Evolutionary conservation across 805 yeast species (phyloP).

Genomic region (Nakazawaea ishiwadae): DNA sequence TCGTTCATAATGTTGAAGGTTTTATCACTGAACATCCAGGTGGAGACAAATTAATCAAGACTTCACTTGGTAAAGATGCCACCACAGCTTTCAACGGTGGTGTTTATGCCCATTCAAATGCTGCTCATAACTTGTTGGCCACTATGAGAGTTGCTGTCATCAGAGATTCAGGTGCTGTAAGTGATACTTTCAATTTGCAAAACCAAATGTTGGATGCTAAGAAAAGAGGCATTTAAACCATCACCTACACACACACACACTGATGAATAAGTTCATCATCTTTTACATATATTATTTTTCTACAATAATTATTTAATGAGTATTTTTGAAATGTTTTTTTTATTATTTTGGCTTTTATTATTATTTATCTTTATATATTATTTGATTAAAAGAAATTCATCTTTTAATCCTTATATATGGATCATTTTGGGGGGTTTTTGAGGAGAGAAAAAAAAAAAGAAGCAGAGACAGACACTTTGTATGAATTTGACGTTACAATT

Average conservation of each 20-base stretch:
- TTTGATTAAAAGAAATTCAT: no score
- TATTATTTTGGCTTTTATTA: not conserved
- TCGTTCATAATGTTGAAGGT: constrained; percentile 68
- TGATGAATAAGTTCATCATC: not conserved
- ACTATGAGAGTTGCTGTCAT: constrained; percentile 80
- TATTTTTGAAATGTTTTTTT: not conserved
- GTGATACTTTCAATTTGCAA: constrained; percentile 50
- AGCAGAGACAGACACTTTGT: no score
- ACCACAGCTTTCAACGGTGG: constrained; percentile 84
- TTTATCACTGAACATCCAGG: constrained; percentile 81
- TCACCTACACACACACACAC: not conserved
- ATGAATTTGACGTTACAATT: no score
- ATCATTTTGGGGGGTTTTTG: no score
- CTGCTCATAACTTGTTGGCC: constrained; percentile 79
- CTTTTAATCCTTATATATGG: no score
- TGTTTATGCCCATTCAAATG: constrained; percentile 80
- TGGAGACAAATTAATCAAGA: constrained; percentile 67
- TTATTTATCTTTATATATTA: no score
- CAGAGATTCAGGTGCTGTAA: constrained; percentile 57
- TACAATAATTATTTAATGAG: no score
- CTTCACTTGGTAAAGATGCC: constrained; percentile 78
- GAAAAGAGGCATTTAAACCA: constrained; percentile 18
- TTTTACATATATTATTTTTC: no score
- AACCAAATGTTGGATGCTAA: constrained; percentile 36
- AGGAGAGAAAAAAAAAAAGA: no score